Base-by-base conservation (phyloP, 2,329 filamentous ascomycete species). In the Coniochaeta sp. region DNA sequence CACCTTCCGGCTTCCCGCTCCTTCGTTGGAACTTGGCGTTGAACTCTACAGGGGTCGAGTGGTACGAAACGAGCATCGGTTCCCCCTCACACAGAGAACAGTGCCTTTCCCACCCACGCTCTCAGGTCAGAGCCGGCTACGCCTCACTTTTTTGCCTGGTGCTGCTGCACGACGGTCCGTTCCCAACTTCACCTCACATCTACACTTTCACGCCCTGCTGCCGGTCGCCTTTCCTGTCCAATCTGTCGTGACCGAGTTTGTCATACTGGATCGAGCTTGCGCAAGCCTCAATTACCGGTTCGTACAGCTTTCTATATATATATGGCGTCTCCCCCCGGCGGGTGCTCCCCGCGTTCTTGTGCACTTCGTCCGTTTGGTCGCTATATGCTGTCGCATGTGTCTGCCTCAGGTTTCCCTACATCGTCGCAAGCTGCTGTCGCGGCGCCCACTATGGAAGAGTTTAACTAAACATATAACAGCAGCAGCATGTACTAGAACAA, bases 401-500 rank as follows among this genome's bases (percentile, higher is more conserved):
- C 27, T 53, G 20, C 48, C 16, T 31, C 24, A 13, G 27, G 46
- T 16, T 53, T 46, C 22, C 26, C 27, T 51, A 49, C n/a, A n/a
- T 48, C 27, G 47, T 31, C 32, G 46, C 32, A 16, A 42, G 40
- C 42, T 48, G 52, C 50, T 48, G 42, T 49, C 35, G 40, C 38
- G 16, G 31, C 26, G 27, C 28, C 51, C 31, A 47, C 13, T 52
- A 16, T 10, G 13, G 20, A 26, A 46, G 10, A 18, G 16, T 6
- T 27, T 40, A 49, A 57, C 55, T 58, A 53, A 61, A 65, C 62
- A 54, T 60, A 56, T 53, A 51, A 52, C 55, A 55, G 51, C 60
- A 66, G 61, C 63, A 66, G 59, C 59, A 71, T 71, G 68, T 66
- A 64, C 65, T 70, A 70, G 65, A 63, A 56, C 56, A 59, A 14